A percentile compares a stretch with the other conserved stretches of the same genome.
These are phyloP conservation scores for Kewa caespitosa DNA, from an alignment of 179 eudicot genomes.

Conservation along the genomic window DNA sequence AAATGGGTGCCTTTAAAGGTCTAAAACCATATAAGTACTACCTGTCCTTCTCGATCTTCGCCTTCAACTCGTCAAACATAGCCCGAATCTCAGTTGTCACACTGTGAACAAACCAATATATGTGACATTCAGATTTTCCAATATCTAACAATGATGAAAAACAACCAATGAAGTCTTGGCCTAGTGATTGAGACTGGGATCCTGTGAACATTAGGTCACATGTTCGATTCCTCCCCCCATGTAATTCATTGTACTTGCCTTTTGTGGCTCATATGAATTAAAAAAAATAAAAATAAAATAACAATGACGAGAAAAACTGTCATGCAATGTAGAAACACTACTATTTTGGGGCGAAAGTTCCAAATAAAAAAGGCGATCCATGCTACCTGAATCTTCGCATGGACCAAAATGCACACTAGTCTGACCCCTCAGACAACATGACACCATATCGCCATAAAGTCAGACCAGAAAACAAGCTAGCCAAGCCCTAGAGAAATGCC, in stretches of 20 bases:
- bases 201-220: too few species aligned
- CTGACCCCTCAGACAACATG: background rate
- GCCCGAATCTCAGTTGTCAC: constrained; percentile 62
- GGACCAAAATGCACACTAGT: background rate
- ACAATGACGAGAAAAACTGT: background rate
- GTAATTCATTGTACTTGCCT: too few species aligned
- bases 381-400: background rate
- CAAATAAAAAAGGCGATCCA: background rate
- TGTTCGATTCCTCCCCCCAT: too few species aligned
- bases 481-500: background rate
- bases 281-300: too few species aligned
- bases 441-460: background rate
- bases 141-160: too few species aligned
- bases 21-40: constrained; percentile 20
- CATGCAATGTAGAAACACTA: background rate
- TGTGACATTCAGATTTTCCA: background rate
- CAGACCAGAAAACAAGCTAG: background rate
- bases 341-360: too few species aligned
- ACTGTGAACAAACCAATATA: constrained; percentile 30
- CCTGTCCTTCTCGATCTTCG: constrained; percentile 84
- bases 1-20: background rate
- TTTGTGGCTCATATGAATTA: too few species aligned
- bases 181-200: too few species aligned
- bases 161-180: too few species aligned
- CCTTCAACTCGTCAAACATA: constrained; percentile 62